Evolutionary conservation across 2,329 filamentous ascomycete species (phyloP).

Genomic region (Sclerotinia subarctica): DNA sequence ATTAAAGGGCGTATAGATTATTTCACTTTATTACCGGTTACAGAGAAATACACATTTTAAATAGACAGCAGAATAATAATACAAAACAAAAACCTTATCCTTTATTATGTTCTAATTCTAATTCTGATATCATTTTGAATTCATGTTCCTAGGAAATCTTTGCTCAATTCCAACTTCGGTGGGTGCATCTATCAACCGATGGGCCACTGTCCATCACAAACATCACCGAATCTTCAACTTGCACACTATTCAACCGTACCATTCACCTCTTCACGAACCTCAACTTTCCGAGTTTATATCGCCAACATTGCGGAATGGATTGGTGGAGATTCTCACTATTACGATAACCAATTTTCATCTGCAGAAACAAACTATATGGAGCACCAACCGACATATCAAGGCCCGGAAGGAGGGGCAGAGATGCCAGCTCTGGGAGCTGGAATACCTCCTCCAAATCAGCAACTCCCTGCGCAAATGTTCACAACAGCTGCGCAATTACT

Average conservation of each 20-base stretch:
- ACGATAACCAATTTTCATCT: conserved; percentile 25
- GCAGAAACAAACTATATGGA: conserved; percentile 47
- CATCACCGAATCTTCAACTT: neutral
- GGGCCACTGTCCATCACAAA: conserved; percentile 5
- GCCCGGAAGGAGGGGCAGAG: conserved; percentile 34
- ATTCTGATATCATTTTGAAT: neutral
- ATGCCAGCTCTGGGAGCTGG: conserved; percentile 28
- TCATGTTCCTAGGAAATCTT: neutral
- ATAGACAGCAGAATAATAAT: neutral
- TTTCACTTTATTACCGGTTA: neutral
- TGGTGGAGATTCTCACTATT: conserved; percentile 24
- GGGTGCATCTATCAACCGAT: conserved; percentile 11
- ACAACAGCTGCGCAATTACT: conserved; percentile 93
- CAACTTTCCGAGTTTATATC: neutral
- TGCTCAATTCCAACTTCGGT: neutral
- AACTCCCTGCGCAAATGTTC: conserved; percentile 93
- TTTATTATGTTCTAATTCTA: too few species aligned
- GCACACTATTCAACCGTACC: conserved; percentile 2
- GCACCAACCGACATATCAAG: conserved; percentile 47
- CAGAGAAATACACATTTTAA: neutral
- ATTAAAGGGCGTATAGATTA: too few species aligned
- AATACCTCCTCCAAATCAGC: conserved; percentile 45
- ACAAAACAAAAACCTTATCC: neutral
- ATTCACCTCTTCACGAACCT: conserved; percentile 15
- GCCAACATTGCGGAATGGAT: conserved; percentile 31